phyloP scores from a whole-genome alignment of 1,139 yeast genomes.

The Protomyces macrosporus region DNA sequence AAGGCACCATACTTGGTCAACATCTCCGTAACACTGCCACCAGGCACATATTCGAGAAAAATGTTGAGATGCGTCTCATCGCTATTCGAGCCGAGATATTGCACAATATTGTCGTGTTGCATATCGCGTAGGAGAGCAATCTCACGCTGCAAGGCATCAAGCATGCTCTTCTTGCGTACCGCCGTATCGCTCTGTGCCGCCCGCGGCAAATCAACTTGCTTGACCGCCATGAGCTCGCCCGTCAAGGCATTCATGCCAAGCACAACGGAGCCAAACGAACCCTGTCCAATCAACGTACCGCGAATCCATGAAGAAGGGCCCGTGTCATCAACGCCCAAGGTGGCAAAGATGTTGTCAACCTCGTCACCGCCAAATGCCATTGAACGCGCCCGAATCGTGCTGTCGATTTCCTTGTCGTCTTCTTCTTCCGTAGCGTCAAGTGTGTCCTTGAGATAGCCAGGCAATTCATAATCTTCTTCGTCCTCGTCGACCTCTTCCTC shows the following conservation, averaged over 20 bases:
- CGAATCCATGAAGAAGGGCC: constrained; percentile 82
- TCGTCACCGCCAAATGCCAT: constrained; percentile 33
- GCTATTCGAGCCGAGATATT: constrained; percentile 50
- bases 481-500: constrained; percentile 34
- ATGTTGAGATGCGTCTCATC: constrained; percentile 28
- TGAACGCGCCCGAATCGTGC: constrained; percentile 3
- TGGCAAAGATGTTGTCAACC: constrained; percentile 43
- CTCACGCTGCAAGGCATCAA: constrained; percentile 82
- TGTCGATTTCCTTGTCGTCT: constrained; percentile 24
- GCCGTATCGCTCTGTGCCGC: constrained; percentile 44
- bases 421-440: constrained; percentile 29
- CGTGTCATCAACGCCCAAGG: constrained; percentile 47
- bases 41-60: constrained; percentile 84
- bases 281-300: constrained; percentile 94
- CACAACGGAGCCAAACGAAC: constrained; percentile 95
- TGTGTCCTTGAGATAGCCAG: constrained; percentile 23
- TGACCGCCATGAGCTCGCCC: constrained; percentile 98
- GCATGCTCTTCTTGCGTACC: constrained; percentile 50
- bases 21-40: constrained; percentile 91
- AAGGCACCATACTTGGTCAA: constrained; percentile 78
- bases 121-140: constrained; percentile 91
- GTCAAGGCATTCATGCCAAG: constrained; percentile 91
- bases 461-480: constrained; percentile 32
- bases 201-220: constrained; percentile 75
- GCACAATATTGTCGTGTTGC: constrained; percentile 91